Conservation (phyloP, 179 eudicot genomes). For the Silene coronaria region DNA sequence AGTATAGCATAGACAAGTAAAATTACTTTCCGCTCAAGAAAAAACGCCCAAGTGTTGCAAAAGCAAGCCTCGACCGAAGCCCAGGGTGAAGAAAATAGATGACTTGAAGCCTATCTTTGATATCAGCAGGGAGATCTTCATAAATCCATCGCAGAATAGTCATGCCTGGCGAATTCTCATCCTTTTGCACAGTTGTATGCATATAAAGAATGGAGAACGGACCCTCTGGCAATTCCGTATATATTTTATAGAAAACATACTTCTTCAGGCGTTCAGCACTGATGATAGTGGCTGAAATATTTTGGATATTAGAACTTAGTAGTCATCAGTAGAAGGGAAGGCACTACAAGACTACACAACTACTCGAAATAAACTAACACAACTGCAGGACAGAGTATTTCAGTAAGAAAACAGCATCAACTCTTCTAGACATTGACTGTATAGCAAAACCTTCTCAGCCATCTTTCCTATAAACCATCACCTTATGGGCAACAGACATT, state of each 20-base stretch:
- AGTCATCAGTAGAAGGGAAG: background rate
- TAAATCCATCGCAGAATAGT: constrained; percentile 90
- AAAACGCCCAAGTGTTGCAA: constrained; percentile 90
- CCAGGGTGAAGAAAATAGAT: constrained; percentile 93
- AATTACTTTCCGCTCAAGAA: constrained; percentile 87
- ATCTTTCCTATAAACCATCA: no score
- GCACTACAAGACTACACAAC: background rate
- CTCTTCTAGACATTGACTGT: background rate
- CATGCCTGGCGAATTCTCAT: constrained; percentile 86
- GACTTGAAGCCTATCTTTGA: constrained; percentile 82
- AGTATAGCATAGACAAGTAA: constrained; percentile 2
- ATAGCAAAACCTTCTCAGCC: background rate
- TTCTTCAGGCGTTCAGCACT: constrained; percentile 71
- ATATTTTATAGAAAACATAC: constrained; percentile 66
- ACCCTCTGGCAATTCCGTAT: constrained; percentile 69
- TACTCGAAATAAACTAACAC: background rate
- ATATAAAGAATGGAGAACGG: constrained; percentile 76
- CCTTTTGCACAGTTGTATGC: constrained; percentile 74
- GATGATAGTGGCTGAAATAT: constrained; percentile 57
- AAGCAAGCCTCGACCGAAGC: constrained; percentile 76
- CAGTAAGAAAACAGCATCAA: background rate
- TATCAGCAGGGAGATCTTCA: constrained; percentile 73
- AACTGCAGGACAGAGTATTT: background rate
- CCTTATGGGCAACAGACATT: background rate
- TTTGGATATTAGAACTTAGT: background rate